Base-by-base conservation (phyloP, 495 filamentous ascomycete species). In the Pyrenula massariospora region DNA sequence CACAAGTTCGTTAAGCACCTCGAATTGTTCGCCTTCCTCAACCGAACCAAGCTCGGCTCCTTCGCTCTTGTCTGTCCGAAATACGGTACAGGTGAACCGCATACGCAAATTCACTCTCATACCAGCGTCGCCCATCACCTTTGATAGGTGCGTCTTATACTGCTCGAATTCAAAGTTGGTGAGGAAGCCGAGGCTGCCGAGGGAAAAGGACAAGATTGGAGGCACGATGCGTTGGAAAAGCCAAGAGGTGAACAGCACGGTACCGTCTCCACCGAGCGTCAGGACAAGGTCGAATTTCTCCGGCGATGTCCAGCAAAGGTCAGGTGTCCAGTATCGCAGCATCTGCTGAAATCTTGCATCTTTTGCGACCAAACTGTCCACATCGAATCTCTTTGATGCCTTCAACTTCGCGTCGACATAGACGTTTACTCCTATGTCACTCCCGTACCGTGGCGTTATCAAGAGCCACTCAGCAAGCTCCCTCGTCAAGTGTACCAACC, bases 71-170 rank as follows among this genome's bases (percentile, higher is more conserved):
- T 75, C 70, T 54, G 74, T 72, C 23, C 89, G 84, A 73, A 86
- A 95, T 22, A 95, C 88, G 5, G 91, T 95, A 70, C 92, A 95
- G 31, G 92, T 96, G 71, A 98, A 98, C 56, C 93, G 87, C 89
- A 97, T 92, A 59, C 93, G 89, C 62, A 98, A 74, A 65, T 93
- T 95, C 54, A 97, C 89, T 42, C 89, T 83, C 87, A 98, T 95
- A 3, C 94, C 93, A 0, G 85, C 82, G 54, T 92, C 88, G 52
- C 88, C 89, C 88, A 97, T 95, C 58, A 95, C 77, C 24, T 76
- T 80, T 63, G 88, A 85, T 20, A 98, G 79, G 60, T 90, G 84
- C 25, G 84, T 74, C 67, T 89, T 88, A 73, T 91, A 95, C 58
- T 79, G 72, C 50, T 84, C 74, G 63, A 93, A 98, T 63, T 96